Conservation (phyloP, 805 yeast genomes). For the Candida michaelii region DNA sequence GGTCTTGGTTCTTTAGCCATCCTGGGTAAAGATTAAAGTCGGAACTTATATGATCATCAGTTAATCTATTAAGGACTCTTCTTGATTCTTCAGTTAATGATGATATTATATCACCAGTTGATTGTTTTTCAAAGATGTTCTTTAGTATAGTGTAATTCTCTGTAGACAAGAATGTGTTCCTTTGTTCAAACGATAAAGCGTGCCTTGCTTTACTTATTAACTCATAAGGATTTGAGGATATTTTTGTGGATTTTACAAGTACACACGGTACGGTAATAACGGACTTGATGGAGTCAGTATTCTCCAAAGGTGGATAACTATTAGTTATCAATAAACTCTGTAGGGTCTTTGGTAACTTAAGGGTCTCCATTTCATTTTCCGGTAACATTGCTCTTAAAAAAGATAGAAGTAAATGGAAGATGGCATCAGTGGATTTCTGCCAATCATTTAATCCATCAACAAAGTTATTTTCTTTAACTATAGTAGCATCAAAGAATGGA, state of each 20-base stretch:
- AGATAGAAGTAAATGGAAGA: slow-evolving; percentile 75
- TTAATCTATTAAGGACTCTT: slow-evolving; percentile 47
- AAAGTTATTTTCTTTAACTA: slow-evolving; percentile 40
- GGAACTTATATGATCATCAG: slow-evolving; percentile 36
- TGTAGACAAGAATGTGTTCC: slow-evolving; percentile 66
- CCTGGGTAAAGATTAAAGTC: slow-evolving; percentile 42
- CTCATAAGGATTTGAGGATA: slow-evolving; percentile 53
- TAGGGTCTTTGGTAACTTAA: slow-evolving; percentile 63
- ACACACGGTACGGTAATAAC: slow-evolving; percentile 62
- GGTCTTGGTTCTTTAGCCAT: slow-evolving; percentile 22
- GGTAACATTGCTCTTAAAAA: slow-evolving; percentile 79
- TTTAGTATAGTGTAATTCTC: slow-evolving; percentile 78
- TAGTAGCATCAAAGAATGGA: slow-evolving; percentile 40
- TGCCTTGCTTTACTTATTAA: slow-evolving; percentile 49
- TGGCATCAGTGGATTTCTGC: slow-evolving; percentile 82
- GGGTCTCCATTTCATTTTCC: slow-evolving; percentile 55
- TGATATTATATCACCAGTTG: slow-evolving; percentile 51
- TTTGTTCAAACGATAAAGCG: slow-evolving; percentile 66
- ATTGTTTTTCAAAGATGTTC: slow-evolving; percentile 62
- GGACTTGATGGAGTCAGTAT: slow-evolving; percentile 32
- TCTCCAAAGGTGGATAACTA: slow-evolving; percentile 70
- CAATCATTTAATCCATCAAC: slow-evolving; percentile 72
- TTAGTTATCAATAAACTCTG: slow-evolving; percentile 63
- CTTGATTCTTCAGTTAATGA: slow-evolving; percentile 74
- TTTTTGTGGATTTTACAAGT: slow-evolving; percentile 52